These are phyloP conservation scores for Asterophora parasitica DNA, from an alignment of 768 basidiomycete species.

Conservation along the genomic window DNA sequence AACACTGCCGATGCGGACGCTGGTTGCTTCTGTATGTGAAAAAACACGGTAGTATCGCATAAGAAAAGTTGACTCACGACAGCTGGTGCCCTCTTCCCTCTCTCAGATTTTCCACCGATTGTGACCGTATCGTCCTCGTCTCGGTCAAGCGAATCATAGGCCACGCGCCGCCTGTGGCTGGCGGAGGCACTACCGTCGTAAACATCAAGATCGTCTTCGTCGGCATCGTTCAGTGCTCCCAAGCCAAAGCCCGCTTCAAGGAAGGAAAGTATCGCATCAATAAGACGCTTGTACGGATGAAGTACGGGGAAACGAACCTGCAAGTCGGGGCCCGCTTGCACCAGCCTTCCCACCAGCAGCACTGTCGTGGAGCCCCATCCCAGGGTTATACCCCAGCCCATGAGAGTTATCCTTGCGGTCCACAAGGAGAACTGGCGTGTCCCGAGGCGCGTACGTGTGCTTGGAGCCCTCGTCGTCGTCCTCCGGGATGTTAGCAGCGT, in stretches of 20 bases:
- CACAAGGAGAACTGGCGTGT: constrained; percentile 60
- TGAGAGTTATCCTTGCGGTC: constrained; percentile 70
- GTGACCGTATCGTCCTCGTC: constrained; percentile 58
- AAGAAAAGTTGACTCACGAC: constrained; percentile 24
- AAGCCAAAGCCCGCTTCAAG: constrained; percentile 88
- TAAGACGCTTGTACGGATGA: neutral
- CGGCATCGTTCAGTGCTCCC: constrained; percentile 88
- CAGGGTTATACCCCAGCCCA: constrained; percentile 79
- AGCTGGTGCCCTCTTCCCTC: constrained; percentile 18
- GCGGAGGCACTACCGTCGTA: constrained; percentile 49
- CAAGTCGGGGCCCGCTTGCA: constrained; percentile 46
- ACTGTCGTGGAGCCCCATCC: constrained; percentile 55
- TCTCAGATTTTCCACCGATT: constrained; percentile 31
- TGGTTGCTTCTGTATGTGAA: constrained; percentile 31
- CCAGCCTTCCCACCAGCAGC: constrained; percentile 39
- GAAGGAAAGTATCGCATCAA: constrained; percentile 3
- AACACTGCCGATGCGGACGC: constrained; percentile 24
- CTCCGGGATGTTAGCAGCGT: constrained; percentile 40
- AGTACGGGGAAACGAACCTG: constrained; percentile 35
- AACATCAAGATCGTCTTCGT: constrained; percentile 86
- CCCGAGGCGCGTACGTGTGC: constrained; percentile 82
- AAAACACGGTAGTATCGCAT: constrained; percentile 2
- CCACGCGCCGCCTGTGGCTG: constrained; percentile 42
- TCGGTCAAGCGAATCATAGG: constrained; percentile 60
- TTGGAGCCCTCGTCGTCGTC: constrained; percentile 81